Conservation (phyloP, 2,329 filamentous ascomycete species). For the Keithomyces neogunnii region DNA sequence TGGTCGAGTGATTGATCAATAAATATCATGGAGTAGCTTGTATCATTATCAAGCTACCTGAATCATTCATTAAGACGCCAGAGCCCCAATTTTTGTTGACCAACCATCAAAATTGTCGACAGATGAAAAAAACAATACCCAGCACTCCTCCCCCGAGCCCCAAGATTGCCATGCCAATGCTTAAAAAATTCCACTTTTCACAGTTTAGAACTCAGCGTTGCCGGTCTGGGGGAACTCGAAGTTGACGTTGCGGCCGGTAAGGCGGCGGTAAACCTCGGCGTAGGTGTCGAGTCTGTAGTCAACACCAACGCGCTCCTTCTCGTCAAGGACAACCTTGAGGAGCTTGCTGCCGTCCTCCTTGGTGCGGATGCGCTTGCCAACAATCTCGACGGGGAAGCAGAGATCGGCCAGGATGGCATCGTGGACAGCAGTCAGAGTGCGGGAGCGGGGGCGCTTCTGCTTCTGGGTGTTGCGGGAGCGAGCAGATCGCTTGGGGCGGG, state of each 20-base stretch:
- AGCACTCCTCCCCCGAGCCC: slow-evolving; percentile 6
- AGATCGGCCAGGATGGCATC: slow-evolving; percentile 96
- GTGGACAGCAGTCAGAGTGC: slow-evolving; percentile 97
- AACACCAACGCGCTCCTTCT: slow-evolving; percentile 99
- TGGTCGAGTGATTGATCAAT: slow-evolving; percentile 18
- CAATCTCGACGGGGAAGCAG: slow-evolving; percentile 99
- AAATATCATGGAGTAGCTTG: slow-evolving; percentile 32
- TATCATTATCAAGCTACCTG: slow-evolving; percentile 40
- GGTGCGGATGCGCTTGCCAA: slow-evolving; percentile 97
- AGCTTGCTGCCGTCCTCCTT: slow-evolving; percentile 98
- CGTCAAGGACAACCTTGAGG: slow-evolving; percentile 97
- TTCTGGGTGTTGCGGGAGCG: slow-evolving; percentile 93
- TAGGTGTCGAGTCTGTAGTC: slow-evolving; percentile 99
- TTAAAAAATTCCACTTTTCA: slow-evolving; percentile 42
- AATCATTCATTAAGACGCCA: slow-evolving; percentile 39
- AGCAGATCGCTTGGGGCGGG: slow-evolving; percentile 96
- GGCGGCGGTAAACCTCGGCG: slow-evolving; percentile 96
- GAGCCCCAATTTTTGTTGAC: slow-evolving; percentile 29
- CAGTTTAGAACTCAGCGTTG: slow-evolving; percentile 44
- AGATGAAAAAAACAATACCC: slow-evolving; percentile 24
- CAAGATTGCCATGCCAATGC: slow-evolving; percentile 6
- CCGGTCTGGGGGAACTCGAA: slow-evolving; percentile 96
- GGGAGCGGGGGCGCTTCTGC: slow-evolving; percentile 97
- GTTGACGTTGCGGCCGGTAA: slow-evolving; percentile 91
- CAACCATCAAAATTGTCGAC: slow-evolving; percentile 24